phyloP scores from a whole-genome alignment of 805 yeast species.

The Candida tibetensis region DNA sequence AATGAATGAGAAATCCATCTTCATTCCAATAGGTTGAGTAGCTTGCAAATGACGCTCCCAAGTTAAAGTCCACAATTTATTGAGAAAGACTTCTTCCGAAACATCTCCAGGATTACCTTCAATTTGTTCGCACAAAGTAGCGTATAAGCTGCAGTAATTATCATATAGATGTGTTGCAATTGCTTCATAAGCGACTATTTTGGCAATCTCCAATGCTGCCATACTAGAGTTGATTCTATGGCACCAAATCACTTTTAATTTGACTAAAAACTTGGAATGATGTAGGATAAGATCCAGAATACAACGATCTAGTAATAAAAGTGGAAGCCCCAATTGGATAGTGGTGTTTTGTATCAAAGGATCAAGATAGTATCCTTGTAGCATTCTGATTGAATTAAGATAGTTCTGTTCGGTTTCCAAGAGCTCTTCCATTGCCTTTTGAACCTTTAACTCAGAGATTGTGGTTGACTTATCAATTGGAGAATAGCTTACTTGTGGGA shows the following conservation, averaged over 20 bases:
- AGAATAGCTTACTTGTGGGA: constrained; percentile 18
- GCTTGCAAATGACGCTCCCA: constrained; percentile 40
- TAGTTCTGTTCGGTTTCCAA: constrained; percentile 48
- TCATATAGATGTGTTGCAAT: constrained; percentile 27
- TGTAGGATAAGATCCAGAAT: constrained; percentile 9
- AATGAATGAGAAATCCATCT: constrained; percentile 49
- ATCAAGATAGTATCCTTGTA: constrained; percentile 43
- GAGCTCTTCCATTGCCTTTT: constrained; percentile 44
- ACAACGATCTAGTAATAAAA: constrained; percentile 1
- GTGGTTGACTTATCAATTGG: constrained; percentile 10
- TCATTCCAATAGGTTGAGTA: constrained; percentile 33
- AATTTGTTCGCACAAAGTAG: not conserved
- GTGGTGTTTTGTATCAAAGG: constrained; percentile 29
- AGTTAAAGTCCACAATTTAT: constrained; percentile 24
- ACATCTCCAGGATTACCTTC: not conserved
- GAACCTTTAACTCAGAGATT: constrained; percentile 14
- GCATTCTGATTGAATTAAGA: constrained; percentile 41
- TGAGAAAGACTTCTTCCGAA: not conserved
- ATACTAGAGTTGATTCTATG: not conserved
- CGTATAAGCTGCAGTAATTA: constrained; percentile 32
- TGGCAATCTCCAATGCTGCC: not conserved
- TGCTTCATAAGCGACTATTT: constrained; percentile 21
- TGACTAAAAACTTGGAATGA: constrained; percentile 29
- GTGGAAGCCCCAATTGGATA: constrained; percentile 30
- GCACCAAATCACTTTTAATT: constrained; percentile 13